Evolutionary conservation across 495 filamentous ascomycete species (phyloP), one percentile per base, ranked within the genome.

Genomic region (Tuber magnatum): DNA sequence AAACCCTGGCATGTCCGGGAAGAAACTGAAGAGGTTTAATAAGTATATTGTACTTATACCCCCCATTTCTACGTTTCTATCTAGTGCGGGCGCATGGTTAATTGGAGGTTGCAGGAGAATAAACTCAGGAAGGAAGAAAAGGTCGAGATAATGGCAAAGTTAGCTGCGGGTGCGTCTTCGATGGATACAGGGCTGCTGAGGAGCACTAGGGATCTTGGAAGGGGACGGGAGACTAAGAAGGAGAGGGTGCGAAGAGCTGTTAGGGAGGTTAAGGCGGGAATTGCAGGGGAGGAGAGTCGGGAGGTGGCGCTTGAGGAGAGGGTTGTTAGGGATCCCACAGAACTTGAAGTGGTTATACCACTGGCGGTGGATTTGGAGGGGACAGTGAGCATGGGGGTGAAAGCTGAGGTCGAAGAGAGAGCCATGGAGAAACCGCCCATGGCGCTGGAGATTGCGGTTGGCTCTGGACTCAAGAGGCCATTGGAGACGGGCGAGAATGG

Each of bases 61-160:
- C 87, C 84, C 18, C 28, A 20, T 24, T 51, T 38, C 32, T 18
- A 71, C 56, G 28, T 69, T 42, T 28, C 46, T 73, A 56, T 51
- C 32, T 56, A 41, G 20, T 61, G 4, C 68, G 38, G 39, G 71
- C 38, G 42, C n/a, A 51, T n/a, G 20, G n/a, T 72, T 68, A 41
- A 73, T 44, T 71, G 39, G 75, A 41, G 70, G 74, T 28, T 24
- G 38, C 20, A 91, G 89, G 94, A 97, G 81, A 95, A 87, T 71
- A 99, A 99, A 86, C 85, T 98, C 10, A 91, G 88, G 82, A 98
- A 97, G 83, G 95, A 99, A 82, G 95, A 98, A 81, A 97, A 93
- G 82, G 84, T 92, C 14, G 92, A 90, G 72, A 85, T 99, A 32
- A 87, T 97, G 71, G 92, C 92, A 83, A 93, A 93, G 82, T 86